These are phyloP conservation scores for Fusarium heterosporum DNA, from an alignment of 2,329 filamentous ascomycete genomes.

Conservation along the genomic window DNA sequence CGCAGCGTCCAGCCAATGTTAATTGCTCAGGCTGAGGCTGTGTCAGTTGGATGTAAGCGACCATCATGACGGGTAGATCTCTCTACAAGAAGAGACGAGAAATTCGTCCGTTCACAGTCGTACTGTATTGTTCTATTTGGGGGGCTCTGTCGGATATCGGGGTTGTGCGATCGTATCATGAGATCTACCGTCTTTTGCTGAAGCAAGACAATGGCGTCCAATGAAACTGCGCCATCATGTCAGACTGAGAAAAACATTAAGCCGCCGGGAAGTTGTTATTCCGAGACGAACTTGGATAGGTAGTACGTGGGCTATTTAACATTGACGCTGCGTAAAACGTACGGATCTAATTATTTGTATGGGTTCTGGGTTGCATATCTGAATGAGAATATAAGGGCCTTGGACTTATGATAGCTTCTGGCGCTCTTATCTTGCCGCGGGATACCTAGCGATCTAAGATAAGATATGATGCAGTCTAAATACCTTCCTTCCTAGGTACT, in stretches of 20 bases:
- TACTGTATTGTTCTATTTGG: background rate
- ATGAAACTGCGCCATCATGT: conserved; percentile 17
- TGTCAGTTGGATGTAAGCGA: conserved; percentile 11
- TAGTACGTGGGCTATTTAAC: too few species aligned
- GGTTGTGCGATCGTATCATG: conserved; percentile 39
- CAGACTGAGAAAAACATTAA: conserved; percentile 28
- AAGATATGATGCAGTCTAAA: background rate
- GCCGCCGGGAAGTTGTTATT: conserved; percentile 33
- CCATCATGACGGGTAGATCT: conserved; percentile 9
- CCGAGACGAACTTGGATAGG: conserved; percentile 7
- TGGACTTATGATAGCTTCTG: background rate
- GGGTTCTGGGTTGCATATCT: background rate
- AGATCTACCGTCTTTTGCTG: conserved; percentile 23
- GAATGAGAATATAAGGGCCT: background rate
- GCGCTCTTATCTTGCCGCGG: conserved; percentile 6
- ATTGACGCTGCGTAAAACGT: too few species aligned
- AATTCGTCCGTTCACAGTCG: background rate
- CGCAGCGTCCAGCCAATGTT: background rate
- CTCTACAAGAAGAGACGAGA: background rate
- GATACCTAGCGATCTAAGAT: background rate
- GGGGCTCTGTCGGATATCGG: conserved; percentile 26
- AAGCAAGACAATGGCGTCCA: conserved; percentile 20
- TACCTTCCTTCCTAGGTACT: conserved; percentile 5
- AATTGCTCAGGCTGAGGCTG: conserved; percentile 12
- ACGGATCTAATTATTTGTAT: background rate